phyloP scores from a whole-genome alignment of 164 flowering plant genomes.

The Liriodendron chinense region DNA sequence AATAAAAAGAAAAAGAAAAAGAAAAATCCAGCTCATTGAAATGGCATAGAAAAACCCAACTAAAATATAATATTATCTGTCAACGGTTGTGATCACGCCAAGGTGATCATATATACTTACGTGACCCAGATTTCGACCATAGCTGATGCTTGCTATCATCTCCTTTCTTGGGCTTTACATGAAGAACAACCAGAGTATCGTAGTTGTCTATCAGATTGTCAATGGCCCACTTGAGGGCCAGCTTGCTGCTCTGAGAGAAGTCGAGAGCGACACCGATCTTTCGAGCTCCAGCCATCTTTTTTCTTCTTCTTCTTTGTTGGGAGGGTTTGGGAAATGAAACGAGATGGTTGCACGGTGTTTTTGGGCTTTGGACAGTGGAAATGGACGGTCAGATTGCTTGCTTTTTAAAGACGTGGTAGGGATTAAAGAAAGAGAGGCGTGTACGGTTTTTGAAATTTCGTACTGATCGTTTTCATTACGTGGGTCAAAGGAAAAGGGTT shows the following conservation, averaged over 20 bases:
- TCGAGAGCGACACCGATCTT: slow-evolving; percentile 65
- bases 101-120: slow-evolving; percentile 27
- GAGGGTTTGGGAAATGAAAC: not conserved
- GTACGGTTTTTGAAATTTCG: too few species aligned
- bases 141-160: slow-evolving; percentile 39
- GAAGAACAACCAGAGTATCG: slow-evolving; percentile 52
- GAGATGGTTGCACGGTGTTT: not conserved
- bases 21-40: not conserved
- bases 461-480: too few species aligned
- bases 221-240: slow-evolving; percentile 57
- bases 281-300: slow-evolving; percentile 39
- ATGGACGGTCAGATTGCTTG: too few species aligned
- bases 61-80: not conserved
- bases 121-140: slow-evolving; percentile 67
- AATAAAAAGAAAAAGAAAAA: slow-evolving; percentile 5
- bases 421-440: too few species aligned
- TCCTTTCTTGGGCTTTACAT: slow-evolving; percentile 30
- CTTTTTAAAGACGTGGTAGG: too few species aligned
- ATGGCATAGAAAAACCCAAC: not conserved
- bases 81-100: not conserved
- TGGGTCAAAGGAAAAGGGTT: too few species aligned
- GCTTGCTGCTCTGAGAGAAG: slow-evolving; percentile 62
- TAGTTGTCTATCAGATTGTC: slow-evolving; percentile 46
- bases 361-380: not conserved
- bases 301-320: not conserved